A percentile compares a stretch with the other conserved stretches of the same genome.
Conservation (phyloP, 1,284 basidiomycete genomes). For the Grifola frondosa region DNA sequence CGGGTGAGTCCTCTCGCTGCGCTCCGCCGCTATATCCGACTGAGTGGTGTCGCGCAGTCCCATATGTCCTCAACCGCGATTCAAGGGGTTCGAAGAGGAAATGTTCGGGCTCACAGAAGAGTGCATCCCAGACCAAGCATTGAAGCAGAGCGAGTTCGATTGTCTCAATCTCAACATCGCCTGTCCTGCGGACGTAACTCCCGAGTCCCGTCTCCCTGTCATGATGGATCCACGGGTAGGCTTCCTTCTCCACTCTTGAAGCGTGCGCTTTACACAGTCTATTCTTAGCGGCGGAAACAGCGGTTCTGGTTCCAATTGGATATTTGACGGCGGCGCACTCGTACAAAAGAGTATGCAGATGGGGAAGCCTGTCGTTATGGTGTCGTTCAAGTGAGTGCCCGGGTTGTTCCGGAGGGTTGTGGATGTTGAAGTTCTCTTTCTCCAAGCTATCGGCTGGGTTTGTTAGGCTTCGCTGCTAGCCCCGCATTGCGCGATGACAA, state of each 20-base stretch:
- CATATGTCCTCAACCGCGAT: constrained; percentile 67
- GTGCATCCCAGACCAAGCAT: constrained; percentile 50
- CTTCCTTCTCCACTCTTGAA: constrained; percentile 5
- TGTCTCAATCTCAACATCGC: constrained; percentile 78
- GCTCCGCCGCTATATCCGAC: constrained; percentile 12
- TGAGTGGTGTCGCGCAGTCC: constrained; percentile 44
- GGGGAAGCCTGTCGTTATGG: constrained; percentile 64
- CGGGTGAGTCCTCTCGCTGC: constrained; percentile 44
- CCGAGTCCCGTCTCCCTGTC: constrained; percentile 58
- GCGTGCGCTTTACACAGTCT: constrained; percentile 10
- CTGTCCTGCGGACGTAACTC: constrained; percentile 54
- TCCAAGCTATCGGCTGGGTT: constrained; percentile 74
- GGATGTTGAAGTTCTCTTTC: constrained; percentile 16
- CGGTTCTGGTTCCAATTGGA: constrained; percentile 73
- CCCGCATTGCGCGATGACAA: constrained; percentile 66
- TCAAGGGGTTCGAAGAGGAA: constrained; percentile 52
- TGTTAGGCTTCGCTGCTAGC: constrained; percentile 71
- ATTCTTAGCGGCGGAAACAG: constrained; percentile 59
- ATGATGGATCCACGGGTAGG: constrained; percentile 80
- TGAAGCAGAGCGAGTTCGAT: constrained; percentile 69
- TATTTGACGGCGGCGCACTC: constrained; percentile 68
- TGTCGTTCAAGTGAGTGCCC: constrained; percentile 69
- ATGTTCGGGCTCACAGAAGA: constrained; percentile 59
- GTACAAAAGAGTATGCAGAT: constrained; percentile 63
- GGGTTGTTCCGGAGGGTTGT: constrained; percentile 1